Evolutionary conservation across 441 rosid genomes (phyloP).

Genomic region (Pelargonium myrrhifolium): DNA sequence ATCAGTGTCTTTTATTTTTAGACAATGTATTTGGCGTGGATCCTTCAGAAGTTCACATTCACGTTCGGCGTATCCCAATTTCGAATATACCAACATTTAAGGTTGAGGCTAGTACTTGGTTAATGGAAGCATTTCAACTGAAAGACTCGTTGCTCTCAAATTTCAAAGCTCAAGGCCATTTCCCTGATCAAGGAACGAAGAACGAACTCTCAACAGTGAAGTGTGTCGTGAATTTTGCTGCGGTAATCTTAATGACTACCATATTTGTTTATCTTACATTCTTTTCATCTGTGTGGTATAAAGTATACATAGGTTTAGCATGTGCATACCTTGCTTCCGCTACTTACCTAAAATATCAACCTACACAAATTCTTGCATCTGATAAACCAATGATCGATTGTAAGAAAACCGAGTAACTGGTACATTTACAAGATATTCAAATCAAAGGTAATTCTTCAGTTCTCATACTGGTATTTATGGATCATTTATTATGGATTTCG

Average conservation of each 20-base stretch:
- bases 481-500: no score
- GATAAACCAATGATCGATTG: conserved; percentile 20
- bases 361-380: conserved; percentile 32
- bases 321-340: conserved; percentile 51
- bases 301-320: conserved; percentile 54
- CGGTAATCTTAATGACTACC: conserved; percentile 49
- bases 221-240: conserved; percentile 44
- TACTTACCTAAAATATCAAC: conserved; percentile 48
- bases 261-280: conserved; percentile 57
- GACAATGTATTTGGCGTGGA: conserved; percentile 82
- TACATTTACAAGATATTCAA: conserved; percentile 24
- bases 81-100: conserved; percentile 50
- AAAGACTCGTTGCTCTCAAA: conserved; percentile 65
- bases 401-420: conserved; percentile 26
- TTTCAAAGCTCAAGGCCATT: conserved; percentile 56
- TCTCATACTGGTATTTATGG: not conserved
- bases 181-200: conserved; percentile 50
- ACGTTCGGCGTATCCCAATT: conserved; percentile 45
- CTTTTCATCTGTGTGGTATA: conserved; percentile 50
- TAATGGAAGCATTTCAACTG: conserved; percentile 48
- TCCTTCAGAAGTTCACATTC: conserved; percentile 91
- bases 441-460: not conserved
- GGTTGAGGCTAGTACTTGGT: conserved; percentile 53
- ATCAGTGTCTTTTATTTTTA: conserved; percentile 65
- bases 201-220: conserved; percentile 50